Evolutionary conservation across 441 rosid species (phyloP).

Genomic region (Pelargonium myrrhifolium): DNA sequence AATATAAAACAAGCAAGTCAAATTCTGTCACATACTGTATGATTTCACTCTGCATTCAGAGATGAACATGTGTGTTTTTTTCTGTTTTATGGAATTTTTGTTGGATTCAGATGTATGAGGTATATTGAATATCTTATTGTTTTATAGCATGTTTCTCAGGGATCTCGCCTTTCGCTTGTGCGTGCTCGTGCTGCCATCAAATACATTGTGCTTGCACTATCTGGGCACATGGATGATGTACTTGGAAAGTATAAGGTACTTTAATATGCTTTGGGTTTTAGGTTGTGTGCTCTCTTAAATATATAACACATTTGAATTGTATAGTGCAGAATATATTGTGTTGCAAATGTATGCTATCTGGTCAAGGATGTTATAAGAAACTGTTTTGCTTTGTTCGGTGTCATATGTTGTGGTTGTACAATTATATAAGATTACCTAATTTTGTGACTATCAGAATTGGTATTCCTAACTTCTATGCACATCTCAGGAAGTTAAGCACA

Average conservation of each 20-base stretch:
- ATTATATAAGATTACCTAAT: not conserved
- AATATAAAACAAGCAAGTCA: not conserved
- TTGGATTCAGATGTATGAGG: slow-evolving; percentile 5
- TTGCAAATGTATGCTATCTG: not conserved
- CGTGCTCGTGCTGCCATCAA: slow-evolving; percentile 73
- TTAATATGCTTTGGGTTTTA: slow-evolving; percentile 10
- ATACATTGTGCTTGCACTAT: slow-evolving; percentile 68
- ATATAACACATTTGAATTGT: not conserved
- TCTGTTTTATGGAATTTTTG: too few relatives aligned
- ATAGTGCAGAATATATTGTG: not conserved
- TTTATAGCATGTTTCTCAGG: slow-evolving; percentile 34
- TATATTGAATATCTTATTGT: slow-evolving; percentile 17
- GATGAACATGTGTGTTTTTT: not conserved
- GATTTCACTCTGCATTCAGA: not conserved
- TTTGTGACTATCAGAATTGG: not conserved
- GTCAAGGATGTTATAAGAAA: slow-evolving; percentile 1
- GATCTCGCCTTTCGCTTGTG: slow-evolving; percentile 37
- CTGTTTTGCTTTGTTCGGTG: not conserved
- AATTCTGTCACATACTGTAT: not conserved
- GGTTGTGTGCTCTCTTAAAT: slow-evolving; percentile 1
- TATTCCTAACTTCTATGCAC: slow-evolving; percentile 14
- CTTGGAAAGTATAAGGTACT: slow-evolving; percentile 72
- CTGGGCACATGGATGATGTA: slow-evolving; percentile 80
- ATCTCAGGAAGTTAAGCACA: slow-evolving; percentile 73
- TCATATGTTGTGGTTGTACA: not conserved